phyloP scores from a whole-genome alignment of 108 stramenopile species.

The Skeletonema grethae region DNA sequence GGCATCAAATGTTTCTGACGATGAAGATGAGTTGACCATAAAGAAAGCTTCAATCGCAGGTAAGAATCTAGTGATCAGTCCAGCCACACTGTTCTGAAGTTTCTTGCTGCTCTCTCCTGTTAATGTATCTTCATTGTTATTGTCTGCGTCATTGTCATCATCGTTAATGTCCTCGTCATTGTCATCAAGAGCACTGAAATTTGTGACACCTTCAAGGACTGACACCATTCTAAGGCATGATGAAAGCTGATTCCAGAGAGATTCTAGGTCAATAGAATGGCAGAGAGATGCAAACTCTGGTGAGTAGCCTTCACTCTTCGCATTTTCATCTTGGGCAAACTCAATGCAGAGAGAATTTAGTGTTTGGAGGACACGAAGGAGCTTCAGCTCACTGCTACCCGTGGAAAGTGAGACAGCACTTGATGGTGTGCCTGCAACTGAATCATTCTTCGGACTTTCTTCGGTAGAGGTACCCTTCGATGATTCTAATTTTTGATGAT shows the following conservation, averaged over 20 bases:
- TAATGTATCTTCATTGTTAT: conserved; percentile 35
- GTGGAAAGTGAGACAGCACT: conserved; percentile 86
- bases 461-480: conserved; percentile 11
- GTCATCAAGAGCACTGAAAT: conserved; percentile 62
- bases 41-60: conserved; percentile 96
- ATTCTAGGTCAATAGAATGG: conserved; percentile 68
- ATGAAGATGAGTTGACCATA: conserved; percentile 78
- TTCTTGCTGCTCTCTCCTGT: conserved; percentile 46
- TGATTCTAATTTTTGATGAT: conserved; percentile 8
- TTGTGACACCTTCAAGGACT: conserved; percentile 87
- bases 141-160: conserved; percentile 41
- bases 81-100: conserved; percentile 86
- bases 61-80: conserved; percentile 89
- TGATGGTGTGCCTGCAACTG: conserved; percentile 53
- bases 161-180: conserved; percentile 38
- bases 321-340: conserved; percentile 46
- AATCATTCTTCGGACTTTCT: conserved; percentile 19
- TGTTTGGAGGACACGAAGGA: conserved; percentile 90
- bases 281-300: conserved; percentile 68
- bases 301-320: conserved; percentile 48
- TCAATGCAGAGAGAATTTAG: conserved; percentile 74
- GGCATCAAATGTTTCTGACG: conserved; percentile 26
- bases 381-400: conserved; percentile 85
- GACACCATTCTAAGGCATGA: conserved; percentile 79
- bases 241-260: conserved; percentile 81